Percentiles rank a stretch among this genome's conserved stretches.
Evolutionary conservation across 2,329 filamentous ascomycete species (phyloP).

Genomic region (Colletotrichum sp.): DNA sequence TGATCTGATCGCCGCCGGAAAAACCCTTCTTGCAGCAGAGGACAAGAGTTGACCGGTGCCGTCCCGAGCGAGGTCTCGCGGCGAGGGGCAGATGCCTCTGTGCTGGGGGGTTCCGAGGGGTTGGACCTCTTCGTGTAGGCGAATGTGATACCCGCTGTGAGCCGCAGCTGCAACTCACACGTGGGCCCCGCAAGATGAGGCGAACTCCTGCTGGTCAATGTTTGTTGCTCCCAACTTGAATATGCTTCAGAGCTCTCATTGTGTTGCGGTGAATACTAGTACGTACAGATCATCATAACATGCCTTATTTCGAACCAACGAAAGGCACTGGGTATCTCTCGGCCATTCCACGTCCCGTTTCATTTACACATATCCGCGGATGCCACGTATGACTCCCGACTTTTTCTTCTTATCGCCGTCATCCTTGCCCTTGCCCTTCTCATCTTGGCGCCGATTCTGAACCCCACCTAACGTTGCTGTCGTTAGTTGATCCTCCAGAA

Average conservation of each 20-base stretch:
- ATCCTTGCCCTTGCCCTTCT: slow-evolving; percentile 52
- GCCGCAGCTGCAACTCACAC: neutral
- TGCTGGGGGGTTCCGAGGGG: neutral
- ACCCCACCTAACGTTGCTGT: slow-evolving; percentile 45
- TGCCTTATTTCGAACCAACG: neutral
- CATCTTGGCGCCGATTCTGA: slow-evolving; percentile 55
- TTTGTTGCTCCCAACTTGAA: neutral
- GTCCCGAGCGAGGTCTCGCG: neutral
- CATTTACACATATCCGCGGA: slow-evolving; percentile 40
- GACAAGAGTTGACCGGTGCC: neutral
- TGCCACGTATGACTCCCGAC: slow-evolving; percentile 43
- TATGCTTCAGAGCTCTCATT: neutral
- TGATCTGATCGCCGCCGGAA: neutral
- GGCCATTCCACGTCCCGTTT: neutral
- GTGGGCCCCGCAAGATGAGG: neutral
- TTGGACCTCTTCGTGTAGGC: neutral
- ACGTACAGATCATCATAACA: neutral
- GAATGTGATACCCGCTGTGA: neutral
- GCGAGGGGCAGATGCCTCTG: neutral
- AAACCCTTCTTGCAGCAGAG: neutral
- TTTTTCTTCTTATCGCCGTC: slow-evolving; percentile 46
- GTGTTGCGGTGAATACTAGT: neutral
- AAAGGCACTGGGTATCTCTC: slow-evolving; percentile 4
- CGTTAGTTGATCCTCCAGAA: slow-evolving; percentile 24
- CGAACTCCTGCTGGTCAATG: neutral